Evolutionary conservation across 164 flowering plant species (phyloP), one percentile per base, ranked within the genome.

Genomic region (Brasenia schreberi): DNA sequence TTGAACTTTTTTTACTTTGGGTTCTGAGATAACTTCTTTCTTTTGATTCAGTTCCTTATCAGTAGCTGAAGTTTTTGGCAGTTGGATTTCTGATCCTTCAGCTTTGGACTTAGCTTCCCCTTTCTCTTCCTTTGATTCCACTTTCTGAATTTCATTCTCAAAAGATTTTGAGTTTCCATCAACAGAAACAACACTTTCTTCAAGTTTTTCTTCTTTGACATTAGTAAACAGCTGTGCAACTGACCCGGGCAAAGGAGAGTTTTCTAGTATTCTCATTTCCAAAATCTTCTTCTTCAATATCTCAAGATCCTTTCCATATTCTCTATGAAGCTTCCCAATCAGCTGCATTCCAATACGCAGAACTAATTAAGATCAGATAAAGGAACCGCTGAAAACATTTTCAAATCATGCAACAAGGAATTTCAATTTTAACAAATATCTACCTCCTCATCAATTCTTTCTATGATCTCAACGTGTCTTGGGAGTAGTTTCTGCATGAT

Each of bases 401-500:
- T 14, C 39, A 33, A 33, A 33, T 33, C 39, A 33, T 49, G 56
- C 10, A 49, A 49, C 56, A 49, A 49, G 56, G 3, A 49, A 49
- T 14, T 49, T 12, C 56, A 6, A 9, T 49, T 49, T 49, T 9
- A 33, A 1, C 39, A 9, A 49, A 5, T 49, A 14, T 49, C 56
- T 9, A 93, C 98, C 98, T 93, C 87, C 65, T 89, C 88, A 63
- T 93, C 98, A 72, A 93, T 87, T 83, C 72, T 77, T 74, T 90
- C 86, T 71, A 93, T 90, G 66, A 93, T 90, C 83, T 93, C 92
- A 68, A 90, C 82, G 78, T 90, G 98, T 43, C 98, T 82, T 69
- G 98, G 98, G 73, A 93, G 88, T 78, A 93, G 66, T 68, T 82
- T 83, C 79, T 93, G 84, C 92, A 90, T 86, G 61, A 93, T 88